These are phyloP conservation scores for Cytospora mali DNA, from an alignment of 2,329 filamentous ascomycete genomes.

Conservation along the genomic window DNA sequence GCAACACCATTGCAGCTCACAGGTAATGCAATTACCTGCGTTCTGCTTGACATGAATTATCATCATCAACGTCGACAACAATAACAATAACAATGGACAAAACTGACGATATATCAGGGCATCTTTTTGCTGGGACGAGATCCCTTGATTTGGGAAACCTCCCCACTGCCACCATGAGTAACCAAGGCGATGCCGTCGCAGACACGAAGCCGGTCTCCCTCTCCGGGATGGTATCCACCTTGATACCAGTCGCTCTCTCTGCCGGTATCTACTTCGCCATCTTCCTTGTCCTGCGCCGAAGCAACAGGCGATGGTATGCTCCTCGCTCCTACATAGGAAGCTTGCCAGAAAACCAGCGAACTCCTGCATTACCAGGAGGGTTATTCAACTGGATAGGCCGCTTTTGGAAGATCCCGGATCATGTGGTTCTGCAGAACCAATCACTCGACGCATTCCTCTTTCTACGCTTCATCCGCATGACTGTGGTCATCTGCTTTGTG, in stretches of 20 bases:
- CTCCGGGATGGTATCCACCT: slow-evolving; percentile 45
- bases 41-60: neutral
- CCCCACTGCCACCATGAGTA: slow-evolving; percentile 7
- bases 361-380: slow-evolving; percentile 61
- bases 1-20: neutral
- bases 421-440: slow-evolving; percentile 56
- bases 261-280: slow-evolving; percentile 46
- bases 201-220: slow-evolving; percentile 14
- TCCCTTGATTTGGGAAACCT: neutral
- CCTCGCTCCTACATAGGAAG: slow-evolving; percentile 54
- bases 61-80: neutral
- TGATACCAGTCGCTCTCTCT: slow-evolving; percentile 42
- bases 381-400: slow-evolving; percentile 68
- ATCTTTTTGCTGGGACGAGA: neutral
- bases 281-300: slow-evolving; percentile 50
- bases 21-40: neutral
- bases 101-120: slow-evolving; percentile 17
- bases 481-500: slow-evolving; percentile 67
- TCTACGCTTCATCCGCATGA: slow-evolving; percentile 28
- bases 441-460: slow-evolving; percentile 28
- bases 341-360: slow-evolving; percentile 55
- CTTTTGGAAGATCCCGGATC: slow-evolving; percentile 72
- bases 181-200: slow-evolving; percentile 15
- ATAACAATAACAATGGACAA: neutral
- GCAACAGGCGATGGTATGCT: slow-evolving; percentile 51